A percentile compares a stretch with the other conserved stretches of the same genome.
Evolutionary conservation across 73 alveolate species (phyloP).

Genomic region (Symbiodinium pilosum): DNA sequence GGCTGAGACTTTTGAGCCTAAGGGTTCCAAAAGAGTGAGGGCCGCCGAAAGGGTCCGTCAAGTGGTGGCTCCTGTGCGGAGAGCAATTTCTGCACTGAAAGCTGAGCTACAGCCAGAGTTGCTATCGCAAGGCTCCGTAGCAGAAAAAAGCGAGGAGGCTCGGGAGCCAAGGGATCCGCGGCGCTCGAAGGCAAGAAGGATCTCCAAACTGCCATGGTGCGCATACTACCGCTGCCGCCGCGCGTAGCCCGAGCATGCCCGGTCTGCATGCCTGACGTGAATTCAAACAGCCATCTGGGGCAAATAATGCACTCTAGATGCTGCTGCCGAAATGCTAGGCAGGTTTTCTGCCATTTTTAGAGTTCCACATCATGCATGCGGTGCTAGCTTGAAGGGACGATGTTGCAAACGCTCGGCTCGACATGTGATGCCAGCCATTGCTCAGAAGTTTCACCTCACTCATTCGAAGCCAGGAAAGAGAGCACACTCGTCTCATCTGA

Average conservation of each 20-base stretch:
- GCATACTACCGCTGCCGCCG: constrained; percentile 56
- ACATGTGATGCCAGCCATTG: no score
- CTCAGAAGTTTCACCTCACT: no score
- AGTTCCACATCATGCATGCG: no score
- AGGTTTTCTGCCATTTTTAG: neutral
- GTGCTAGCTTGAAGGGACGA: neutral
- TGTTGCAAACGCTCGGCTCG: neutral
- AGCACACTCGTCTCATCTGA: no score
- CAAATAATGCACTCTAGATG: neutral
- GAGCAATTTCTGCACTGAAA: constrained; percentile 56
- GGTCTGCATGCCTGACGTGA: neutral
- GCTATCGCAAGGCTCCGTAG: no score
- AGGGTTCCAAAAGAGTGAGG: neutral
- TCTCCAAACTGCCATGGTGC: constrained; percentile 52
- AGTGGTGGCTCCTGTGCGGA: constrained; percentile 47
- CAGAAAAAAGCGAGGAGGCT: neutral
- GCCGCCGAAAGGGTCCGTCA: neutral
- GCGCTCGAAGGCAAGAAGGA: neutral
- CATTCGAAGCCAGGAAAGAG: no score
- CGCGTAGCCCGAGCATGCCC: neutral
- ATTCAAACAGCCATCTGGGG: neutral
- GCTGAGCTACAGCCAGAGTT: constrained; percentile 37
- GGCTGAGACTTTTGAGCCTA: constrained; percentile 47
- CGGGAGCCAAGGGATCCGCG: neutral
- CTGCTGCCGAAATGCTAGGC: constrained; percentile 8